phyloP scores from a whole-genome alignment of 768 basidiomycete species.

The Xerocomellus chrysenteron region DNA sequence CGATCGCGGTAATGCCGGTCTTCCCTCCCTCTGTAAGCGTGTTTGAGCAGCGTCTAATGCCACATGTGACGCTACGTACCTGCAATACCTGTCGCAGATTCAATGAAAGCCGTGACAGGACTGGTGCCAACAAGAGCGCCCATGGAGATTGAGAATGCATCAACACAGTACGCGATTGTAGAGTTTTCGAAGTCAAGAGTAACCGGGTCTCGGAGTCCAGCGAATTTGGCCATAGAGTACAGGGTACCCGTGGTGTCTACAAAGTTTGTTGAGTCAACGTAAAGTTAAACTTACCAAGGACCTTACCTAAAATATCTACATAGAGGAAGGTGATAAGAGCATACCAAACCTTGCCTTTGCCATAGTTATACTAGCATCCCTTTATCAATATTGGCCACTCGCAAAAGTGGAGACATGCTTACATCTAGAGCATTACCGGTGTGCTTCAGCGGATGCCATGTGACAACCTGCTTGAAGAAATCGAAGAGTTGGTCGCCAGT shows the following conservation, averaged over 20 bases:
- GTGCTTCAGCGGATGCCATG: constrained; percentile 61
- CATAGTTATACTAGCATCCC: constrained; percentile 43
- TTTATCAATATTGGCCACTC: constrained; percentile 3
- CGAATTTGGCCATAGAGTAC: constrained; percentile 90
- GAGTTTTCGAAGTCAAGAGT: constrained; percentile 87
- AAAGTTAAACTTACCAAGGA: not conserved
- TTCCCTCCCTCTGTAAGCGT: constrained; percentile 70
- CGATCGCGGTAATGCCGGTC: constrained; percentile 79
- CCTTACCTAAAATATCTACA: constrained; percentile 76
- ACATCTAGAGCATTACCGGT: constrained; percentile 72
- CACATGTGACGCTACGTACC: constrained; percentile 39
- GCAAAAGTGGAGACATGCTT: constrained; percentile 22
- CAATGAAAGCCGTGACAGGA: constrained; percentile 81
- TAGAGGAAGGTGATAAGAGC: constrained; percentile 88
- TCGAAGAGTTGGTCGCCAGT: constrained; percentile 72
- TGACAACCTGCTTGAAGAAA: constrained; percentile 83
- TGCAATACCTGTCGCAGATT: constrained; percentile 78
- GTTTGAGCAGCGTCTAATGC: constrained; percentile 3
- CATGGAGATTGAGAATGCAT: constrained; percentile 79
- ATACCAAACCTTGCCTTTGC: constrained; percentile 80
- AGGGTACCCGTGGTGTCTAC: constrained; percentile 62
- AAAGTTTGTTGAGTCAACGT: not conserved
- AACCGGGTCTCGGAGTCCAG: constrained; percentile 80
- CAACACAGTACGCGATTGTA: constrained; percentile 78
- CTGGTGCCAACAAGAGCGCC: constrained; percentile 78